Conservation (phyloP, 129 eudicot genomes). For the Centella asiatica region DNA sequence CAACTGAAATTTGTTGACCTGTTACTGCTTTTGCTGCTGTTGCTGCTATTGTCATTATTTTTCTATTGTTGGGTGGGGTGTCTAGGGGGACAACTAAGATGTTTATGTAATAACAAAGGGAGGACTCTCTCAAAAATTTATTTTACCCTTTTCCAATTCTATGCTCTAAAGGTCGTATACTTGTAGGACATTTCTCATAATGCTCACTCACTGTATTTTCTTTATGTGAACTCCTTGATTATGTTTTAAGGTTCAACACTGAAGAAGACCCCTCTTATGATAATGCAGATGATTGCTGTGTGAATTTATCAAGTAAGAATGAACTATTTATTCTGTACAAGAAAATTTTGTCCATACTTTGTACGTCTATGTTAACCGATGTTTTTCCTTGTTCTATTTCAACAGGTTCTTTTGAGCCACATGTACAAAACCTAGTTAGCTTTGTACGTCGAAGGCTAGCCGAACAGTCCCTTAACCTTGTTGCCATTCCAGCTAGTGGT, state of each 20-base stretch:
- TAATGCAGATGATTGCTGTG: conserved; percentile 14
- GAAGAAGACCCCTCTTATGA: conserved; percentile 21
- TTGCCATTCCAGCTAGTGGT: conserved; percentile 34
- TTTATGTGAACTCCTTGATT: conserved; percentile 8
- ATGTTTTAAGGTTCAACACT: conserved; percentile 34
- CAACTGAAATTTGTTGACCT: no score
- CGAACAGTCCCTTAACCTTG: conserved; percentile 57
- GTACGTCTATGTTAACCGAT: not conserved
- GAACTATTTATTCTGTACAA: not conserved
- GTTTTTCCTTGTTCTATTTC: conserved; percentile 6
- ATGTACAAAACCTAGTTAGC: conserved; percentile 19
- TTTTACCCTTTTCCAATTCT: not conserved
- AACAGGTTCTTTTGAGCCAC: conserved; percentile 35
- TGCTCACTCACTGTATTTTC: not conserved
- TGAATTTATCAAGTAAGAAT: conserved; percentile 30
- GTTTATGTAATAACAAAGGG: not conserved
- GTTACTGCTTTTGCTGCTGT: no score
- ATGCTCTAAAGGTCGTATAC: not conserved
- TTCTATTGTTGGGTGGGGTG: no score
- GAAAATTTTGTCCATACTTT: not conserved
- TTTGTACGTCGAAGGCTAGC: conserved; percentile 46
- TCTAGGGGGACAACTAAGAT: not conserved
- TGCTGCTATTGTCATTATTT: no score
- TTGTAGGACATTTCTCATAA: not conserved
- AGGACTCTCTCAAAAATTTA: not conserved